Evolutionary conservation across 2,329 filamentous ascomycete genomes (phyloP).

Genomic region (Hypoxylon sp.): DNA sequence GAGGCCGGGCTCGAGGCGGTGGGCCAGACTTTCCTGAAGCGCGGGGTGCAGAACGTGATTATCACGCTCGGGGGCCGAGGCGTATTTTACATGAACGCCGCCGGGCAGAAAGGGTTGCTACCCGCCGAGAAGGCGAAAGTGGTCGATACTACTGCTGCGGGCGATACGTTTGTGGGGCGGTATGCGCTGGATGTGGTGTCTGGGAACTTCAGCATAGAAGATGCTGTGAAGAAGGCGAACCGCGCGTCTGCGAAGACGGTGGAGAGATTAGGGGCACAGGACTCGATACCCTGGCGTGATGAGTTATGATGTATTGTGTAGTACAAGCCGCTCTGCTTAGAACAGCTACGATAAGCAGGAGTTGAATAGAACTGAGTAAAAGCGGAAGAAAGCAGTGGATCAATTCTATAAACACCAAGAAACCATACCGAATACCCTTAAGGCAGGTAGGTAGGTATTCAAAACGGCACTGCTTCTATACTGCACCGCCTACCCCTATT

Average conservation of each 20-base stretch:
- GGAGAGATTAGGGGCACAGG: conserved; percentile 74
- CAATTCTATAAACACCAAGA: conserved; percentile 14
- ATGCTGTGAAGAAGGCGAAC: conserved; percentile 73
- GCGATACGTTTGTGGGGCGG: conserved; percentile 93
- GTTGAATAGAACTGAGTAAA: background rate
- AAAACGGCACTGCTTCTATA: conserved; percentile 31
- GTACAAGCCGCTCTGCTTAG: background rate
- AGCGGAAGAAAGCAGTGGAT: conserved; percentile 6
- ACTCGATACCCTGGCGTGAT: conserved; percentile 76
- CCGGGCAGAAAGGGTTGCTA: conserved; percentile 64
- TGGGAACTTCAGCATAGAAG: conserved; percentile 66
- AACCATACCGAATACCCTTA: conserved; percentile 25
- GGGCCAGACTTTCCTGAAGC: conserved; percentile 72
- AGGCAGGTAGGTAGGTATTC: conserved; percentile 12
- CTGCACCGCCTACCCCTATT: conserved; percentile 24
- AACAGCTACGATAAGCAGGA: background rate
- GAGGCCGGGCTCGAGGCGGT: conserved; percentile 63
- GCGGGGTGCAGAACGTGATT: conserved; percentile 82
- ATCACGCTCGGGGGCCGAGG: conserved; percentile 88
- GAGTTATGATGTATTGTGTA: conserved; percentile 53
- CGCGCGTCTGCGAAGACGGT: conserved; percentile 76
- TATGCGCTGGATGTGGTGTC: conserved; percentile 82
- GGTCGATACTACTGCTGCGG: conserved; percentile 93
- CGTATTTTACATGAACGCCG: conserved; percentile 74
- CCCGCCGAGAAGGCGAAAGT: conserved; percentile 79